Conservation (phyloP, 371 early-diverging fungal genomes). For the Mucor ambiguus region DNA sequence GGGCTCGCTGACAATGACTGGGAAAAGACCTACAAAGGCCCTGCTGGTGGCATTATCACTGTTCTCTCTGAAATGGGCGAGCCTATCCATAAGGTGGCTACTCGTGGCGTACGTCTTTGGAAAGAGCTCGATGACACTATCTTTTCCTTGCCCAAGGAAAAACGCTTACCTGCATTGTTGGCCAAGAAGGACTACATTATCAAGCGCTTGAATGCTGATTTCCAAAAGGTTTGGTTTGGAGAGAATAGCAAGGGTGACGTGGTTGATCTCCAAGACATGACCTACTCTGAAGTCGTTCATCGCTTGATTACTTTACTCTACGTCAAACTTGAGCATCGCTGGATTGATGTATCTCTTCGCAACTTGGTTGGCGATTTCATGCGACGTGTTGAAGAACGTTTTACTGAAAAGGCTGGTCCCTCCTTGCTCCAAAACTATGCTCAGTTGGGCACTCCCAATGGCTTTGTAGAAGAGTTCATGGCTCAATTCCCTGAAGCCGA, state of each 20-base stretch:
- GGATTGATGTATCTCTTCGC: conserved; percentile 88
- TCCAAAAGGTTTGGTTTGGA: conserved; percentile 95
- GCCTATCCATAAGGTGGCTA: conserved; percentile 97
- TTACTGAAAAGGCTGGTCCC: conserved; percentile 54
- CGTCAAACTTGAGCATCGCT: conserved; percentile 76
- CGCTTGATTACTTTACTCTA: conserved; percentile 86
- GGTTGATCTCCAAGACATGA: conserved; percentile 90
- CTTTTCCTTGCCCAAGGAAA: conserved; percentile 87
- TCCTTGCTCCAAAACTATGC: conserved; percentile 74
- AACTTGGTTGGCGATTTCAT: conserved; percentile 88
- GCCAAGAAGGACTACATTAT: conserved; percentile 94
- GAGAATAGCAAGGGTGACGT: conserved; percentile 76
- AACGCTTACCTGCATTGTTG: conserved; percentile 78
- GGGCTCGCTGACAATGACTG: conserved; percentile 88
- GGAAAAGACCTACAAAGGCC: conserved; percentile 93
- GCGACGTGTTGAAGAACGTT: conserved; percentile 91
- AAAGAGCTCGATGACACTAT: conserved; percentile 94
- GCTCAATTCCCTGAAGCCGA: conserved; percentile 78
- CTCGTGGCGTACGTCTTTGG: conserved; percentile 93
- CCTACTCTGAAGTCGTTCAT: conserved; percentile 87
- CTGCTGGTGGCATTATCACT: conserved; percentile 91
- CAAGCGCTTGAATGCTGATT: conserved; percentile 88
- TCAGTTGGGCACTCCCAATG: conserved; percentile 70
- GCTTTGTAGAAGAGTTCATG: conserved; percentile 74
- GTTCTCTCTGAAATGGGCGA: conserved; percentile 95